A percentile compares a stretch with the other conserved stretches of the same genome.
Evolutionary conservation across 1,284 basidiomycete species (phyloP).

Genomic region (Tremellales sp.): DNA sequence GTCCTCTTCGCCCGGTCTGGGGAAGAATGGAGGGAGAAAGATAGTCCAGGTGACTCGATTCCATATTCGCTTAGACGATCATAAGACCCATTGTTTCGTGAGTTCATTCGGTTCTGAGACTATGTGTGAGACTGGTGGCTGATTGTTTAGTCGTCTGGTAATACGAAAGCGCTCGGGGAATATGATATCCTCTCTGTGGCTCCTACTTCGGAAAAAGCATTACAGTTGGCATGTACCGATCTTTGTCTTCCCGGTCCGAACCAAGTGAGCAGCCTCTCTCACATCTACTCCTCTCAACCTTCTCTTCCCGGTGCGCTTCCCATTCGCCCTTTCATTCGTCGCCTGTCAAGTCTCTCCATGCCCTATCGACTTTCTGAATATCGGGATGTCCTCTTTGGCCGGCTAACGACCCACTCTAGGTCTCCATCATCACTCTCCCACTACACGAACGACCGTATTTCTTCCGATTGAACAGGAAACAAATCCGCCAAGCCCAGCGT

Average conservation of each 20-base stretch:
- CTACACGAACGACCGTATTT: slow-evolving; percentile 43
- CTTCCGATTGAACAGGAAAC: slow-evolving; percentile 42
- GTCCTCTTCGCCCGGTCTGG: background rate
- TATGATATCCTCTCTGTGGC: slow-evolving; percentile 45
- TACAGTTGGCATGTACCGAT: slow-evolving; percentile 45
- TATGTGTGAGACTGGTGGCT: background rate
- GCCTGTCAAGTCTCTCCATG: background rate
- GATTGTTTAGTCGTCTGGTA: slow-evolving; percentile 31
- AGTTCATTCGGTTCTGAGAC: slow-evolving; percentile 6
- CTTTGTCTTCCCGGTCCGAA: slow-evolving; percentile 45
- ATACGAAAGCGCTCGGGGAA: slow-evolving; percentile 28
- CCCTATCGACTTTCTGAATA: too few species aligned
- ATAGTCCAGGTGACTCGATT: slow-evolving; percentile 44
- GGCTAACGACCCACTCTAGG: slow-evolving; percentile 15
- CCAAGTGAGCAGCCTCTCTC: slow-evolving; percentile 30
- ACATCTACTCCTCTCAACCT: background rate
- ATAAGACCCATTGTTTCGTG: slow-evolving; percentile 41
- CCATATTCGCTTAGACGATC: slow-evolving; percentile 44
- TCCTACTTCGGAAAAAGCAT: slow-evolving; percentile 43
- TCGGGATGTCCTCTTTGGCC: too few species aligned
- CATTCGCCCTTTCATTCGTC: background rate
- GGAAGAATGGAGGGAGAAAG: slow-evolving; percentile 10
- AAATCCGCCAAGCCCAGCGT: slow-evolving; percentile 43
- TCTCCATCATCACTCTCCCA: slow-evolving; percentile 47
- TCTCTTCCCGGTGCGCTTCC: background rate